phyloP scores from a whole-genome alignment of 1,284 basidiomycete genomes.

The Cystobasidiaceae sp. region DNA sequence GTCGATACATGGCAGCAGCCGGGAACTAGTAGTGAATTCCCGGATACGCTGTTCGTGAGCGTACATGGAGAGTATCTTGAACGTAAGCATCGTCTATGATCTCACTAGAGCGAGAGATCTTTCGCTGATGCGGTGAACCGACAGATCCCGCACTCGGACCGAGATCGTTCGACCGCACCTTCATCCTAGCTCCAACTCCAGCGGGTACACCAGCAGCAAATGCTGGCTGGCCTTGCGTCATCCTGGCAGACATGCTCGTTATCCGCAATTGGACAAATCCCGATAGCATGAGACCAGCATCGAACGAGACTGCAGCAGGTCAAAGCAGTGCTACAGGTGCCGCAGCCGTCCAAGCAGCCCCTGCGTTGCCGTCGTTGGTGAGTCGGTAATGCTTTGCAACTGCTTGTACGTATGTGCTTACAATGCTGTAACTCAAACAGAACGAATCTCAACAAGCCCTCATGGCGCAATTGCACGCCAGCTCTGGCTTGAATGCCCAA shows the following conservation, averaged over 20 bases:
- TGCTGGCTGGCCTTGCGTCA: conserved; percentile 81
- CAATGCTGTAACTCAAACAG: background rate
- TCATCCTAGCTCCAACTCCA: conserved; percentile 74
- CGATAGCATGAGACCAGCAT: conserved; percentile 55
- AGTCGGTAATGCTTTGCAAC: background rate
- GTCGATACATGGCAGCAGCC: conserved; percentile 70
- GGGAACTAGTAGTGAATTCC: conserved; percentile 58
- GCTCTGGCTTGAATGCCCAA: conserved; percentile 67
- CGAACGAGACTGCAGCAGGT: conserved; percentile 44
- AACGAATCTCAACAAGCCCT: conserved; percentile 57
- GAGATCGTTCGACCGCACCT: conserved; percentile 88
- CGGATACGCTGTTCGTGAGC: conserved; percentile 63
- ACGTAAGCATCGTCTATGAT: conserved; percentile 53
- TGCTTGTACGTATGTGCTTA: background rate
- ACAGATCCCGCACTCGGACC: conserved; percentile 56
- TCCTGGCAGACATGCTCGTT: conserved; percentile 81
- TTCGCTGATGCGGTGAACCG: conserved; percentile 28
- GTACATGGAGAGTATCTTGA: conserved; percentile 91
- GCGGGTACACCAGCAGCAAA: conserved; percentile 74
- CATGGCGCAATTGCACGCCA: conserved; percentile 57
- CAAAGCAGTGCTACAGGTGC: conserved; percentile 38
- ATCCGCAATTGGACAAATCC: conserved; percentile 77
- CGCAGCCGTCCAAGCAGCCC: background rate
- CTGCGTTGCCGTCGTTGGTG: conserved; percentile 29
- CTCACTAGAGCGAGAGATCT: background rate